A percentile compares a stretch with the other conserved stretches of the same genome.
Conservation (phyloP, 371 early-diverging fungal species). For the Rhizomucor miehei region DNA sequence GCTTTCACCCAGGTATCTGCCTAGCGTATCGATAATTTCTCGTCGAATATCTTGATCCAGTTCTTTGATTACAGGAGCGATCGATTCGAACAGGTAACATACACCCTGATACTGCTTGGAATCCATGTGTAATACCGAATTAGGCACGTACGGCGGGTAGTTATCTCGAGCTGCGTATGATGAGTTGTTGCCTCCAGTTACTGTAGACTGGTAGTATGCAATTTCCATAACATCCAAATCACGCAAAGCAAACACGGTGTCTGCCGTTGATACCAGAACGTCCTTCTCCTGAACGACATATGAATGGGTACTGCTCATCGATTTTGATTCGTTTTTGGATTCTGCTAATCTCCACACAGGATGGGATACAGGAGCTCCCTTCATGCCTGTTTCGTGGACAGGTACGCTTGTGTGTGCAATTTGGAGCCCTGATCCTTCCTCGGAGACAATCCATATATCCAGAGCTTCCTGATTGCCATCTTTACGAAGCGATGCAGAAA, state of each 20-base stretch:
- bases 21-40: background rate
- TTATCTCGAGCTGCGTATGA: background rate
- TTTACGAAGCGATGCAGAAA: background rate
- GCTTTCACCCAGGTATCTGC: background rate
- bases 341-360: too few relatives aligned
- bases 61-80: background rate
- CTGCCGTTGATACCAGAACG: background rate
- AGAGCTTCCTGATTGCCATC: background rate
- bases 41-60: background rate
- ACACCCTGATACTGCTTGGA: background rate
- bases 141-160: background rate
- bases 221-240: background rate
- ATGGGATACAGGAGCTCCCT: too few relatives aligned
- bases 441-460: background rate
- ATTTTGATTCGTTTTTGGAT: background rate
- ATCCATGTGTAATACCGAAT: background rate
- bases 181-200: background rate
- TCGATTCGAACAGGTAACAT: background rate
- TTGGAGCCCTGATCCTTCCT: background rate
- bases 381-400: background rate
- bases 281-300: background rate
- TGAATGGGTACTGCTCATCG: background rate
- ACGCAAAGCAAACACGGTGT: background rate
- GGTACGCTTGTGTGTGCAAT: background rate
- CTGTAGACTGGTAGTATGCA: background rate